Conservation (phyloP, 192 early-diverging fungal genomes). For the Lunasporangiospora selenospora region DNA sequence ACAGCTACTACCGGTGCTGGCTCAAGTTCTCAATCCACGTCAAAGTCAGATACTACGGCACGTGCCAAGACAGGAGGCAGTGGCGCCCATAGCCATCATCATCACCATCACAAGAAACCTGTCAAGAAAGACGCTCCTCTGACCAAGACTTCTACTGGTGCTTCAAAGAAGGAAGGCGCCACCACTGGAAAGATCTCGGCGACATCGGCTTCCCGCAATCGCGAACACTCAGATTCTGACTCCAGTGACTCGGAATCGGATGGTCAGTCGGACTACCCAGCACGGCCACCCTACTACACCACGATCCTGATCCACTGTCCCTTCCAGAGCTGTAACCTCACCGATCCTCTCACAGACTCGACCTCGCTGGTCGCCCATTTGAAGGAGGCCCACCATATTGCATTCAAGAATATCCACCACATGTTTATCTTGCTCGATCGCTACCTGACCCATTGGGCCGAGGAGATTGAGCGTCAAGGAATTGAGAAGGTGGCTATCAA, state of each 20-base stretch:
- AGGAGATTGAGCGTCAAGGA: slow-evolving; percentile 48
- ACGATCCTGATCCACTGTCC: slow-evolving; percentile 70
- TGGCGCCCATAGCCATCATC: slow-evolving; percentile 2
- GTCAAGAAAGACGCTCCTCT: slow-evolving; percentile 22
- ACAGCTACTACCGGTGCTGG: slow-evolving; percentile 6
- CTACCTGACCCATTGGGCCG: slow-evolving; percentile 80
- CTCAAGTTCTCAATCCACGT: background rate
- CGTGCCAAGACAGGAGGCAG: slow-evolving; percentile 1
- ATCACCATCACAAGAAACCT: slow-evolving; percentile 13
- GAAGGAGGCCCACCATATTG: slow-evolving; percentile 64
- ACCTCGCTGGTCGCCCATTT: slow-evolving; percentile 71
- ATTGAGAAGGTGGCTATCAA: slow-evolving; percentile 35
- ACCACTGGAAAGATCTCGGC: background rate
- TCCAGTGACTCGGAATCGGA: slow-evolving; percentile 49
- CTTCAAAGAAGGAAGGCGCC: background rate
- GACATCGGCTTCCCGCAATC: background rate
- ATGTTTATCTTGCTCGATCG: slow-evolving; percentile 78
- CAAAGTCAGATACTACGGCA: slow-evolving; percentile 9
- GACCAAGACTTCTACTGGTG: too few relatives aligned
- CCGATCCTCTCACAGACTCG: slow-evolving; percentile 62
- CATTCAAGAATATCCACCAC: slow-evolving; percentile 76
- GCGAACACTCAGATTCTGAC: slow-evolving; percentile 39
- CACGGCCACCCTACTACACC: slow-evolving; percentile 58
- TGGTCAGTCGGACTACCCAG: slow-evolving; percentile 39
- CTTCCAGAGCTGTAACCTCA: slow-evolving; percentile 61